Conservation (phyloP, 1,284 basidiomycete genomes). For the Papiliotrema fonsecae region DNA sequence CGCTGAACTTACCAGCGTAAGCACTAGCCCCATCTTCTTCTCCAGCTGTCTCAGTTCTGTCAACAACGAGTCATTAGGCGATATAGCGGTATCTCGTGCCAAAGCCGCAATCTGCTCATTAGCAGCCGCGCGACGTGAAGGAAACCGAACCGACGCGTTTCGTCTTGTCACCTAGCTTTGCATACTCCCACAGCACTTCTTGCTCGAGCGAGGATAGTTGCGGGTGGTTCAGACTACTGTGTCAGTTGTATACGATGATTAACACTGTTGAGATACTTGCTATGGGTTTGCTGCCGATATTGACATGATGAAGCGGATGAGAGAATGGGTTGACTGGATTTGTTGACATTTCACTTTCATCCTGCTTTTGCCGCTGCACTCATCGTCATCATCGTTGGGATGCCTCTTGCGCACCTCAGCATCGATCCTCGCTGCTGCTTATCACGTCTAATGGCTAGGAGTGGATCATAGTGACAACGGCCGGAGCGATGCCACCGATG, state of each 20-base stretch:
- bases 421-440: background rate
- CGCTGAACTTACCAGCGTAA: conserved; percentile 65
- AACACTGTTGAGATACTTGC: conserved; percentile 6
- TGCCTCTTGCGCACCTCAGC: background rate
- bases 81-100: conserved; percentile 51
- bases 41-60: conserved; percentile 75
- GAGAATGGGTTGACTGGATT: background rate
- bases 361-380: background rate
- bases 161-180: conserved; percentile 64
- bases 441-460: background rate
- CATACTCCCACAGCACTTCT: conserved; percentile 73
- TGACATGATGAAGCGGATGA: conserved; percentile 10
- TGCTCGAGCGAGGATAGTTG: conserved; percentile 60
- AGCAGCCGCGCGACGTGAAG: background rate
- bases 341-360: conserved; percentile 4
- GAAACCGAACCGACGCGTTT: conserved; percentile 55
- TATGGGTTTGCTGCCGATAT: conserved; percentile 18
- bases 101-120: conserved; percentile 45
- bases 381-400: background rate
- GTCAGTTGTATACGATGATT: background rate
- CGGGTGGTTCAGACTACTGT: conserved; percentile 51
- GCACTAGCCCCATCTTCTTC: conserved; percentile 88
- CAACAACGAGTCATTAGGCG: conserved; percentile 71
- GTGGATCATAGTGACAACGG: background rate
- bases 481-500: background rate